Evolutionary conservation across 2,329 filamentous ascomycete species (phyloP).

Genomic region (Rhexocercosporidium sp.): DNA sequence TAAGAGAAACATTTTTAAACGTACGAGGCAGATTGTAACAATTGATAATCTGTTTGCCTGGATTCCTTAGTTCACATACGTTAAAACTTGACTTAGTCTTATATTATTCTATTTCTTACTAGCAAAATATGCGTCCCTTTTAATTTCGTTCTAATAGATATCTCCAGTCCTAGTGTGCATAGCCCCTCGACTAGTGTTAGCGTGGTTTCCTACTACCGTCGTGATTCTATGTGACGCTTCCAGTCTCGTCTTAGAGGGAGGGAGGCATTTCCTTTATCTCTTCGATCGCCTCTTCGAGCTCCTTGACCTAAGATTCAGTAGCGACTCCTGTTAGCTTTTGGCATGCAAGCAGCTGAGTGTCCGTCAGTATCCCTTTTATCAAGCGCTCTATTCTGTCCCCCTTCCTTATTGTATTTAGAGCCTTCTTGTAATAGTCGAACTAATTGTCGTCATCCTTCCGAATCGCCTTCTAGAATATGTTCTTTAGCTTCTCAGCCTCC

Average conservation of each 20-base stretch:
- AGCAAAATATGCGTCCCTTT: not conserved
- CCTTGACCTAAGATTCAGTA: constrained; percentile 25
- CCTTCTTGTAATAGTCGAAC: constrained; percentile 33
- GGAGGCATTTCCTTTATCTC: constrained; percentile 26
- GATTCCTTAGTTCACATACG: not conserved
- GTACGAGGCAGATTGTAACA: too few relatives aligned
- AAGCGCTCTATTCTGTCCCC: constrained; percentile 30
- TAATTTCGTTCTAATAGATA: not conserved
- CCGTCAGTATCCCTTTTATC: constrained; percentile 34
- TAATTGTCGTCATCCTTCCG: constrained; percentile 31
- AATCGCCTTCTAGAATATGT: constrained; percentile 31
- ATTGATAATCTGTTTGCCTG: not conserved
- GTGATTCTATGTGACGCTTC: constrained; percentile 31
- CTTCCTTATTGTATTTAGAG: constrained; percentile 26
- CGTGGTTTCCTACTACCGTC: constrained; percentile 1
- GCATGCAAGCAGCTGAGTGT: constrained; percentile 30
- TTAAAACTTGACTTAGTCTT: too few relatives aligned
- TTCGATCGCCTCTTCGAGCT: constrained; percentile 24
- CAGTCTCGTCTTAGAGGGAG: constrained; percentile 19
- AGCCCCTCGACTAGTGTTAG: not conserved
- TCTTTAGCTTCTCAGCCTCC: constrained; percentile 32
- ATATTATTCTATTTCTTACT: too few relatives aligned
- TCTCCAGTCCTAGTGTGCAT: not conserved
- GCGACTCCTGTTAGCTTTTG: constrained; percentile 27
- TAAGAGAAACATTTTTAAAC: too few relatives aligned